Percentiles rank a stretch among this genome's conserved stretches.
Conservation (phyloP, 2,329 filamentous ascomycete species). For the Diplodia corticola region DNA sequence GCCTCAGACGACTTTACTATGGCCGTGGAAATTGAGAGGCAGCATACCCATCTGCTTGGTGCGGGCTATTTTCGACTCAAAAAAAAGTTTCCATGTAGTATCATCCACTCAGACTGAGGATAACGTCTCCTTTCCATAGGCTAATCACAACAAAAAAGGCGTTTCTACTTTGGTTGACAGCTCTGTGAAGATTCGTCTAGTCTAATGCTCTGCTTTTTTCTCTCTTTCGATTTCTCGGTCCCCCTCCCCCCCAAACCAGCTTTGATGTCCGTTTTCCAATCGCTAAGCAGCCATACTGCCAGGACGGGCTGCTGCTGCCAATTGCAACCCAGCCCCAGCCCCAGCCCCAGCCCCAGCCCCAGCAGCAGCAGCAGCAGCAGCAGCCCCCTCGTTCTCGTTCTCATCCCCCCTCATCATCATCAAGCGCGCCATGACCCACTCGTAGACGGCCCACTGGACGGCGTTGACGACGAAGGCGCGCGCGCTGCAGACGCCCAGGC, state of each 20-base stretch:
- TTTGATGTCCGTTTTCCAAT: not conserved
- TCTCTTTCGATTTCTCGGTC: not conserved
- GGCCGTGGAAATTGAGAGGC: slow-evolving; percentile 18
- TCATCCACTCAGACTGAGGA: slow-evolving; percentile 15
- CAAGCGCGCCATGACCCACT: slow-evolving; percentile 81
- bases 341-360: no score
- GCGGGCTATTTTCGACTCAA: not conserved
- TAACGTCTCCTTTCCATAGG: slow-evolving; percentile 14
- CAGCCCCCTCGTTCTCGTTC: not conserved
- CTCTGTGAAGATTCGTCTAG: not conserved
- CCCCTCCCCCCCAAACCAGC: not conserved
- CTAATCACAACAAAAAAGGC: slow-evolving; percentile 19
- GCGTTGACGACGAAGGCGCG: slow-evolving; percentile 92
- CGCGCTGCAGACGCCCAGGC: slow-evolving; percentile 76
- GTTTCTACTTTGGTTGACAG: not conserved
- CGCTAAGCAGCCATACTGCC: not conserved
- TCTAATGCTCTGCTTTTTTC: not conserved
- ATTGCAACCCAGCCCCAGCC: no score
- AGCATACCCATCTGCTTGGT: slow-evolving; percentile 20
- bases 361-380: no score
- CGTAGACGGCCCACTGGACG: slow-evolving; percentile 88
- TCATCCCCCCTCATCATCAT: not conserved
- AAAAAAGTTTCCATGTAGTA: slow-evolving; percentile 21
- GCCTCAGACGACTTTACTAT: slow-evolving; percentile 3
- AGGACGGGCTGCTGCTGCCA: no score